Percentiles rank a stretch among this genome's conserved stretches.
phyloP scores from a whole-genome alignment of 495 filamentous ascomycete genomes.

The Talaromyces ruber region DNA sequence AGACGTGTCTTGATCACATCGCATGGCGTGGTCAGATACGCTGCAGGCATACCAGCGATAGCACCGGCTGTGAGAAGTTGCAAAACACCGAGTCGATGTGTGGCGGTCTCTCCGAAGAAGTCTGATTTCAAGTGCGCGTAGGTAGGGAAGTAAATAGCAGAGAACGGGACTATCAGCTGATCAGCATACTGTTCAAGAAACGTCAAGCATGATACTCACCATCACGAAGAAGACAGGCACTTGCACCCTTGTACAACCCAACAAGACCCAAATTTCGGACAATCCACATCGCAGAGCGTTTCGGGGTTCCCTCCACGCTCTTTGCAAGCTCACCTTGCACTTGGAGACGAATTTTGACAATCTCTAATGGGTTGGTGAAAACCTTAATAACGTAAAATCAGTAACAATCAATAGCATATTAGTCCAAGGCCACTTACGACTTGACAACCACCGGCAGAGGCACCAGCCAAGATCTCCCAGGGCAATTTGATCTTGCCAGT shows the following conservation, averaged over 20 bases:
- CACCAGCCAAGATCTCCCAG: slow-evolving; percentile 81
- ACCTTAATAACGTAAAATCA: slow-evolving; percentile 41
- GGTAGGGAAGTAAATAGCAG: slow-evolving; percentile 96
- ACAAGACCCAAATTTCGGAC: slow-evolving; percentile 90
- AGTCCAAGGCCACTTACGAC: slow-evolving; percentile 56
- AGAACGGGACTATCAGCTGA: slow-evolving; percentile 65
- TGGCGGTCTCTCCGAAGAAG: slow-evolving; percentile 82
- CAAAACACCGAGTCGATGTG: slow-evolving; percentile 81
- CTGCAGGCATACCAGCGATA: slow-evolving; percentile 97
- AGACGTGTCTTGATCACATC: slow-evolving; percentile 98
- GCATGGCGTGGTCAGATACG: slow-evolving; percentile 93
- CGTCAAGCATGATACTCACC: slow-evolving; percentile 17
- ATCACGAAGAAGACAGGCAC: slow-evolving; percentile 88
- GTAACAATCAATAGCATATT: not conserved
- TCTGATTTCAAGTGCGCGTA: slow-evolving; percentile 93
- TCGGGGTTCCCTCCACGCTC: slow-evolving; percentile 71
- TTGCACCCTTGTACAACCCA: slow-evolving; percentile 96
- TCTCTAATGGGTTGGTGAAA: slow-evolving; percentile 95
- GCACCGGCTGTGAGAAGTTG: slow-evolving; percentile 93
- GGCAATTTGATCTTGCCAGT: slow-evolving; percentile 62
- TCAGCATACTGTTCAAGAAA: not conserved
- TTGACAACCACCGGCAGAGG: slow-evolving; percentile 86
- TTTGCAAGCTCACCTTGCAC: slow-evolving; percentile 95
- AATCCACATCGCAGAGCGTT: slow-evolving; percentile 94
- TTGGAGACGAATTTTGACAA: slow-evolving; percentile 97